Conservation (phyloP, 768 basidiomycete genomes). For the Lepiota brunneoincarnata region DNA sequence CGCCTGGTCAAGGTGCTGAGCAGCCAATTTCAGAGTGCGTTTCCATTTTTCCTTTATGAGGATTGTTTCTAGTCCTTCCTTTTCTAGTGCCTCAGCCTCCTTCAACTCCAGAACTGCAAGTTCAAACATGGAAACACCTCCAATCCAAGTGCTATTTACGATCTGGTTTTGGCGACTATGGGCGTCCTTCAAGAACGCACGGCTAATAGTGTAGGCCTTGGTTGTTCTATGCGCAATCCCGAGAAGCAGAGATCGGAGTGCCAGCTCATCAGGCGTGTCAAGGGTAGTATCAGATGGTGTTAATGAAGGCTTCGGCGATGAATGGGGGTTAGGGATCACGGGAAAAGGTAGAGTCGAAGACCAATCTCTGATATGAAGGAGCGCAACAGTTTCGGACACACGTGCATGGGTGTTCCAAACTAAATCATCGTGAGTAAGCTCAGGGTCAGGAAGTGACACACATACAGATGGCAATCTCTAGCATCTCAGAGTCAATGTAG, state of each 20-base stretch:
- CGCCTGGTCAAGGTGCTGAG: slow-evolving; percentile 50
- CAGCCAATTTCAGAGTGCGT: slow-evolving; percentile 44
- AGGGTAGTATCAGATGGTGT: slow-evolving; percentile 32
- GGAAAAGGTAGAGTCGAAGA: slow-evolving; percentile 47
- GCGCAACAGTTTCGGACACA: slow-evolving; percentile 48
- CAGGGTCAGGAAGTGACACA: slow-evolving; percentile 6
- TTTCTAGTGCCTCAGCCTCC: slow-evolving; percentile 39
- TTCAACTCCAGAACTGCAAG: slow-evolving; percentile 68
- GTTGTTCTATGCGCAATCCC: slow-evolving; percentile 65
- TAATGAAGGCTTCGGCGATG: not conserved
- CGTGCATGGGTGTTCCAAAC: slow-evolving; percentile 83
- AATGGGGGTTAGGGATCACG: slow-evolving; percentile 5
- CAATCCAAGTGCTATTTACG: slow-evolving; percentile 65
- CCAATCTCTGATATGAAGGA: slow-evolving; percentile 55
- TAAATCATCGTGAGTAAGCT: slow-evolving; percentile 20
- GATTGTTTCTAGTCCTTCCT: not conserved
- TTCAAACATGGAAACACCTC: slow-evolving; percentile 66
- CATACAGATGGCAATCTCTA: slow-evolving; percentile 73
- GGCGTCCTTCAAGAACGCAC: slow-evolving; percentile 53
- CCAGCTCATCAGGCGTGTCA: slow-evolving; percentile 70
- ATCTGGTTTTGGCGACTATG: slow-evolving; percentile 34
- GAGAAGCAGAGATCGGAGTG: slow-evolving; percentile 64
- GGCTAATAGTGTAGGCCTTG: slow-evolving; percentile 40
- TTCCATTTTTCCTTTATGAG: slow-evolving; percentile 45
- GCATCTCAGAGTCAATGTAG: not conserved